Evolutionary conservation across 176 grass and related monocot genomes (phyloP), one percentile per base, ranked within the genome.

Genomic region (Juncus inflexus): DNA sequence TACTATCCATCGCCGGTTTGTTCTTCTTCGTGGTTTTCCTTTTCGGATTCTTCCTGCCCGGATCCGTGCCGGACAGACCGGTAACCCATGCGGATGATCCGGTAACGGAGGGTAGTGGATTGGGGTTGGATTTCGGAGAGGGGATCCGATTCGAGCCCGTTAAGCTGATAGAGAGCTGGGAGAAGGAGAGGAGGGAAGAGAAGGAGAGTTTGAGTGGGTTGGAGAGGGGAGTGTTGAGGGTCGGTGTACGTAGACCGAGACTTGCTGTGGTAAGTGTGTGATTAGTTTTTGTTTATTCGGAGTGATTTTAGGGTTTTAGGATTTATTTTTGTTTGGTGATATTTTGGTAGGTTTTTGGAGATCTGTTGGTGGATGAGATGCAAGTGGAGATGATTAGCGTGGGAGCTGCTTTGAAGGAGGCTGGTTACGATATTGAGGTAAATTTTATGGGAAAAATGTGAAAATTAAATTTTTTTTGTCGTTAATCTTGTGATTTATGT

Each of bases 371-470:
- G 53, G 74, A 68, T 59, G 95, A 73, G 62, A 83, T 92, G 68
- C 95, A 94, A 80, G 77, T 94, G 77, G 71, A 94, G 77, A 94
- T 99, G 89, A 65, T 99, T 43, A 99, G 83, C 66, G 61, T 90
- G 13, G 89, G 80, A 19, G 84, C 86, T 40, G 83, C 77, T 73
- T 64, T 99, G 54, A 87, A 87, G 57, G 95, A 87, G 12, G 83
- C 83, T 80, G 89, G 95, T 41, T 99, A 77, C 75, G 86, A 90
- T 66, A 90, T 99, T 61, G 69, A 99, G 95, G 95, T 99, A 80
- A 58, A 63, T 59, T 9, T 6, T 56, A 35, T 16, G 35, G 13
- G 8, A 70, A 55, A 58, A 58, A 40, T 9, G 11, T 19, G 37
- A 70, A 57, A 10, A 65, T 62, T 63, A 50, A 11, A 11, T 5